Base-by-base conservation (phyloP, 1,284 basidiomycete species). In the Amylostereum areolatum region DNA sequence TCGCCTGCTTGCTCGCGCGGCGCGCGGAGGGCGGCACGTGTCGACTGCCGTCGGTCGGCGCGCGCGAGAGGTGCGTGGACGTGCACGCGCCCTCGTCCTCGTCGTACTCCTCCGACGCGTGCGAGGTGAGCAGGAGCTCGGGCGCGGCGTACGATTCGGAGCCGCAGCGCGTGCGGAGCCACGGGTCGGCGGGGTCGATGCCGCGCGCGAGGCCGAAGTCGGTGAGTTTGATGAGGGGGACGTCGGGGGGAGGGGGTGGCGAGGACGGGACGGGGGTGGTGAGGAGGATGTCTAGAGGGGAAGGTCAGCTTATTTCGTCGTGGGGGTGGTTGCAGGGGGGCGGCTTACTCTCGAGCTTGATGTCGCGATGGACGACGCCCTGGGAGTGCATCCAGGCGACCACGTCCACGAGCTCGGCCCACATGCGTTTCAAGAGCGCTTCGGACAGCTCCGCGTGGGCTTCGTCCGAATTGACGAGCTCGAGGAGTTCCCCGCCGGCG, bases 131-230 rank as follows among this genome's bases (percentile, higher is more conserved):
- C 18, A 96, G 87, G 41, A 97, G 81, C 63, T 97, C 92, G 0
- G 92, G 93, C 5, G 92, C 92, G 1, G 92, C 92, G 64, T 95
- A 96, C 7, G 89, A 89, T 64, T 97, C 93, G 27, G 85, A 89
- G 3, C 93, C 93, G 63, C 93, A 97, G 1, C 92, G 80, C 1
- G 92, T 96, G 12, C 80, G 77, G n/a, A 96, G 74, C 28, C 85
- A 66, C 0, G 91, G 90, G 2, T 77, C 69, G 5, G 74, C 70
- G 0, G 82, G 79, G 53, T 85, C 83, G 56, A 96, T 85, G 66
- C 93, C 94, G 24, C 92, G 80, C 27, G 91, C 87, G 27, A 97
- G 78, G 5, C 93, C 93, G 62, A 96, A 97, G 64, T 97, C 93
- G 28, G 89, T 90, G 8, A 96, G 72, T 66, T 94, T 94, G 66